Evolutionary conservation across 257 asterid species (phyloP).

Genomic region (Ophiorrhiza pumila): DNA sequence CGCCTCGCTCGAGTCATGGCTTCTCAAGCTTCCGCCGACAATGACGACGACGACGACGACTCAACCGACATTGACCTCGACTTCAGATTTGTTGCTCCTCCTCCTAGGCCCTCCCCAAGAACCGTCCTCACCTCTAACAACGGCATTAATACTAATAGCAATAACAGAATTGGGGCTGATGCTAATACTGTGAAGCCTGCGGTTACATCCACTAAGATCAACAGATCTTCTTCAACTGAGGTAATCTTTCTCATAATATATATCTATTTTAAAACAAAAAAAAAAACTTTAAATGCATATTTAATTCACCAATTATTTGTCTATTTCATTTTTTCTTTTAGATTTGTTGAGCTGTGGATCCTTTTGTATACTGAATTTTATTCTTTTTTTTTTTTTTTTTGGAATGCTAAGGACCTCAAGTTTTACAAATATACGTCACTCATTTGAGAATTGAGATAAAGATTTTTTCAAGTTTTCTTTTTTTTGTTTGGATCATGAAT

Average conservation of each 20-base stretch:
- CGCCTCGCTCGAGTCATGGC: constrained; percentile 99
- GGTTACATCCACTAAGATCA: constrained; percentile 44
- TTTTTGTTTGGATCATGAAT: no score
- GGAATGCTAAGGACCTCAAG: background rate
- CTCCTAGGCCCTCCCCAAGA: constrained; percentile 58
- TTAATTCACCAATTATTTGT: background rate
- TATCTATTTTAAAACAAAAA: no score
- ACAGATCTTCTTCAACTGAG: constrained; percentile 93
- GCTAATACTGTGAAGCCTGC: constrained; percentile 34
- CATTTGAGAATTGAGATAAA: no score
- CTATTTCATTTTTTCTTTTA: background rate
- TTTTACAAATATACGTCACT: no score
- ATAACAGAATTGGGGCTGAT: background rate
- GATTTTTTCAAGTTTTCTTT: background rate
- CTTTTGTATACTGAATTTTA: no score
- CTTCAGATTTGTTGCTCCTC: constrained; percentile 68
- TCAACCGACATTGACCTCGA: constrained; percentile 37
- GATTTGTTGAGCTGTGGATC: background rate
- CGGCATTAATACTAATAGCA: background rate
- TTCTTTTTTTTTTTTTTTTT: no score
- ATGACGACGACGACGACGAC: constrained; percentile 50
- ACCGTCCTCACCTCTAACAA: constrained; percentile 25
- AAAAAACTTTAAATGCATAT: no score
- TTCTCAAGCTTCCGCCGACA: constrained; percentile 60
- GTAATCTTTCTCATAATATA: no score